These are phyloP conservation scores for Alternaria postmessia DNA, from an alignment of 2,329 filamentous ascomycete genomes.

Conservation along the genomic window DNA sequence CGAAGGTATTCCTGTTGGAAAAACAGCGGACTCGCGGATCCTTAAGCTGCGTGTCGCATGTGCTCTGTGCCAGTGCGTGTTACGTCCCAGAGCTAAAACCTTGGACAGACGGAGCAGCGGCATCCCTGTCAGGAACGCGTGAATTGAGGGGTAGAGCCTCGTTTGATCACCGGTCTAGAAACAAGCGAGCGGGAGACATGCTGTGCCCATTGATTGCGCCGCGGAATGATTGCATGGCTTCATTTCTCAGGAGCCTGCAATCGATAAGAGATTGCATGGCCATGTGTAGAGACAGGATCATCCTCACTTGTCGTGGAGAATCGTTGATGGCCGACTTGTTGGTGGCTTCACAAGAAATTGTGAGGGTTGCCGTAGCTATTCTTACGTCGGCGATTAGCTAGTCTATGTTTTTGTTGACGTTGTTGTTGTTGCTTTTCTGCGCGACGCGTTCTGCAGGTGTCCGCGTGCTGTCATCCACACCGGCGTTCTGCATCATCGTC, in stretches of 20 bases:
- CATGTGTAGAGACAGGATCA: slow-evolving; percentile 1
- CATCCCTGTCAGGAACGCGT: slow-evolving; percentile 18
- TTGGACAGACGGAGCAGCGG: slow-evolving; percentile 5
- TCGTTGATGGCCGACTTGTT: neutral
- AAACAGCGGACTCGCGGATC: slow-evolving; percentile 1
- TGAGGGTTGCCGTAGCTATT: slow-evolving; percentile 2
- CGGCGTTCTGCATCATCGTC: slow-evolving; percentile 7
- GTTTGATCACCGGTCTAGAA: slow-evolving; percentile 42
- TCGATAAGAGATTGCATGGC: slow-evolving; percentile 16
- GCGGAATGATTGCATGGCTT: slow-evolving; percentile 24
- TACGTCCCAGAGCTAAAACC: slow-evolving; percentile 22
- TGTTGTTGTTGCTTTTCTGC: slow-evolving; percentile 2
- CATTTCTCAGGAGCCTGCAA: slow-evolving; percentile 17
- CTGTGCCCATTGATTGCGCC: slow-evolving; percentile 12
- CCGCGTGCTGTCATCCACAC: slow-evolving; percentile 6
- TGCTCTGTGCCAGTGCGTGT: slow-evolving; percentile 25
- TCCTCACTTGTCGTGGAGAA: neutral
- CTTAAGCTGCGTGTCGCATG: slow-evolving; percentile 25
- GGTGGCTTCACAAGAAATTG: slow-evolving; percentile 2
- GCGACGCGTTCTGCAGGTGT: slow-evolving; percentile 10
- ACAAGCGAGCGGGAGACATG: slow-evolving; percentile 29
- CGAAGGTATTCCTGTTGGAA: neutral
- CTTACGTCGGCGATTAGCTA: slow-evolving; percentile 1
- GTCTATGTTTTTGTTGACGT: neutral
- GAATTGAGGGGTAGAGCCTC: slow-evolving; percentile 15